Base-by-base conservation (phyloP, 305 asterid genomes). In the Plantago coronopus region DNA sequence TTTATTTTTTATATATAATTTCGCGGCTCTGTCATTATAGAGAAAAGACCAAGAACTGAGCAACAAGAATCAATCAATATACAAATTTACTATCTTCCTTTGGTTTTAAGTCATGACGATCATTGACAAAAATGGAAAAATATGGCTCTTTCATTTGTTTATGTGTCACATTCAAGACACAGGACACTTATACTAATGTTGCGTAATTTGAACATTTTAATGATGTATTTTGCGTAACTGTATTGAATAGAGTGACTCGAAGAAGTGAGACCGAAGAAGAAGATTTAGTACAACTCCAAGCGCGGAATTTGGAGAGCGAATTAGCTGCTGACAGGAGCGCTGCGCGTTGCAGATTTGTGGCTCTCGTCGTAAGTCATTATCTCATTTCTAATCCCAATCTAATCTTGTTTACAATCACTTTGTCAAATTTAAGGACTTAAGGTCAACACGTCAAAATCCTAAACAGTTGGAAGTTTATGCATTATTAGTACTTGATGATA, bases 311-410 rank as follows among this genome's bases (percentile, higher is more conserved):
- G 0, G 81, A 70, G 48, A 69, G 76, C 60, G 70, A 71, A 44
- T 60, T 55, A 55, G 75, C 57, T 17, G 73, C 68, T 46, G 73
- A 76, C 49, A 72, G 71, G 68, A 81, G 77, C 57, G 89, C 74
- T 62, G 70, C 87, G 54, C 80, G 79, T 64, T 91, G 91, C 78
- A 83, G 81, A 86, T 72, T 75, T 22, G 60, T 83, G 57, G 86
- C 84, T 75, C 79, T 73, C 45, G 75, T 72, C 43, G 89, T 82
- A 72, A 79, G 86, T 73, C 20, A 27, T 9, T 42, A 18, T 37
- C 4, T 10, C 5, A 11, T 31, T 1, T 11, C 15, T 49, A 12
- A 47, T 54, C 40, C n/a, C 17, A 17, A 21, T 25, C 15, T 23
- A 17, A 21, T 25, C 15, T 40, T 16, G 6, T 13, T 45, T 21